phyloP scores from a whole-genome alignment of 495 filamentous ascomycete species.

The Aspergillus conjunctus region DNA sequence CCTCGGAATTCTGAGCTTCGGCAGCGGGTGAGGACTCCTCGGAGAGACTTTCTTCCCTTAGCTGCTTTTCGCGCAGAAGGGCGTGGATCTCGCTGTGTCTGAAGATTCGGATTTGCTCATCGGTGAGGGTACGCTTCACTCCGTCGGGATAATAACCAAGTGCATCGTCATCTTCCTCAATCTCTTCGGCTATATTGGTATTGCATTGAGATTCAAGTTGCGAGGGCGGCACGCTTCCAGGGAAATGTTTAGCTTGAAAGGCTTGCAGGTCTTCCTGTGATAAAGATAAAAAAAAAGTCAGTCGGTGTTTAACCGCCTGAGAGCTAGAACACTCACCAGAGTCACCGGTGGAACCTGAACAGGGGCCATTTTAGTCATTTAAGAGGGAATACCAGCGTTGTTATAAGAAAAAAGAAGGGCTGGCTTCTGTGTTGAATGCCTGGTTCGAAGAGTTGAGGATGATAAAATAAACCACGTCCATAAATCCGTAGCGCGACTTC shows the following conservation, averaged over 20 bases:
- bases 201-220: constrained; percentile 21
- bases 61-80: constrained; percentile 59
- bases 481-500: no score
- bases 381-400: no score
- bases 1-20: not conserved
- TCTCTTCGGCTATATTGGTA: constrained; percentile 31
- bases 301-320: constrained; percentile 1
- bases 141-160: constrained; percentile 91
- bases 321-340: constrained; percentile 42
- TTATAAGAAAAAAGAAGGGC: no score
- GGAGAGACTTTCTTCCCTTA: constrained; percentile 36
- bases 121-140: constrained; percentile 85
- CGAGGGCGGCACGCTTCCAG: constrained; percentile 26
- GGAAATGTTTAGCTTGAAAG: constrained; percentile 71
- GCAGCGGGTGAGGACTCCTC: not conserved
- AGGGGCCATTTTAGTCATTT: constrained; percentile 19
- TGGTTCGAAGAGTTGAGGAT: no score
- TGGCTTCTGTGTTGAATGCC: no score
- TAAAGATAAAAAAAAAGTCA: not conserved
- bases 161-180: constrained; percentile 63
- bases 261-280: constrained; percentile 69
- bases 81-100: constrained; percentile 83
- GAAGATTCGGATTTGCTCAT: constrained; percentile 89
- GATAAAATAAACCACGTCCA: no score
- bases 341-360: constrained; percentile 51